Percentiles rank a stretch among this genome's conserved stretches.
These are phyloP conservation scores for Mycena citricolor DNA, from an alignment of 1,284 basidiomycete species.

Conservation along the genomic window DNA sequence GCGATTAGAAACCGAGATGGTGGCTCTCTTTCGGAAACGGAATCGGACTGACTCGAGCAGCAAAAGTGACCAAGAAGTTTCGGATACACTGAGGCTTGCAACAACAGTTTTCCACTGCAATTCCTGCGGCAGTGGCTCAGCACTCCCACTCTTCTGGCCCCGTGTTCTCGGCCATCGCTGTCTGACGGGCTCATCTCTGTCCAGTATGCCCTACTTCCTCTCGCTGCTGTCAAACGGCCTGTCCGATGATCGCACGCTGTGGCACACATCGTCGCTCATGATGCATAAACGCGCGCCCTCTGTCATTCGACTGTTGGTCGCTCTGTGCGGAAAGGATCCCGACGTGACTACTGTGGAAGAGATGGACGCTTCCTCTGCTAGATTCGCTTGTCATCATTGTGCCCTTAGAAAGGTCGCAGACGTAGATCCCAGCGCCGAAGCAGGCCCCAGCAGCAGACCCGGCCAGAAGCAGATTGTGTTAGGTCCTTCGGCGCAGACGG, in stretches of 20 bases:
- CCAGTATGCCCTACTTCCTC: neutral
- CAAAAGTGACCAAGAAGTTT: no score
- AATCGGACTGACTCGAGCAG: no score
- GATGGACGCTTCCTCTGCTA: constrained; percentile 24
- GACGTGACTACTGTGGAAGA: constrained; percentile 25
- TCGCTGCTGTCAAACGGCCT: neutral
- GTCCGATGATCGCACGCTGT: neutral
- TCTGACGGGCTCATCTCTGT: constrained; percentile 6
- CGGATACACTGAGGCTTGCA: constrained; percentile 27
- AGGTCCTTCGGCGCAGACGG: no score
- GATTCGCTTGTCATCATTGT: constrained; percentile 18
- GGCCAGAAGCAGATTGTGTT: no score
- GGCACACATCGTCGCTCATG: neutral
- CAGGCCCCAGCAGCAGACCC: no score
- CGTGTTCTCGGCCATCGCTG: constrained; percentile 17
- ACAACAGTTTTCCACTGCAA: constrained; percentile 28
- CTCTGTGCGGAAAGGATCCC: constrained; percentile 26
- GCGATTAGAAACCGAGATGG: no score
- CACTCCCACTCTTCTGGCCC: constrained; percentile 24
- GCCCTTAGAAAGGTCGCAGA: constrained; percentile 3
- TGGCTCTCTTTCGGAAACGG: no score
- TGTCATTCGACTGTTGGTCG: constrained; percentile 19
- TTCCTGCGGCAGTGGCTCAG: constrained; percentile 4
- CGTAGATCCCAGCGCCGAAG: no score
- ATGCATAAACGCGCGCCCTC: constrained; percentile 1